Evolutionary conservation across 164 flowering plant species (phyloP), one percentile per base, ranked within the genome.

Genomic region (Chloranthus sessilifolius): DNA sequence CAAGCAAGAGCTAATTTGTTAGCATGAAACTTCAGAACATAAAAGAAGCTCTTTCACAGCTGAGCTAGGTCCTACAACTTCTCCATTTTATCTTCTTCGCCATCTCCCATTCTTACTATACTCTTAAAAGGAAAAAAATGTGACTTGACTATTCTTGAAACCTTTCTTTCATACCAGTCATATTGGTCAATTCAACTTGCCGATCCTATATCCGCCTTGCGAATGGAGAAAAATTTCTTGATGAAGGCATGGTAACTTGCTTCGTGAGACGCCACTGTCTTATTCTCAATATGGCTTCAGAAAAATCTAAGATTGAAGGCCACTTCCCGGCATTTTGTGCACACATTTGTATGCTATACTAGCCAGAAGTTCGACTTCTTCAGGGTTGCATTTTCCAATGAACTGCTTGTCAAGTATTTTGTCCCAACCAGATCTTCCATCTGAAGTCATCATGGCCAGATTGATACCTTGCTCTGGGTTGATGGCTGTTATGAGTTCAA

Each of bases 401-500:
- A 94, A 75, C 19, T 65, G 51, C 50, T 80, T 70, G 51, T 87
- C 99, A 16, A 94, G 72, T 55, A 94, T 94, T 63, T 89, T 97
- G 55, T 87, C 99, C 4, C 84, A 76, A 20, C 99, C 56, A 11
- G 25, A 39, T 31, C 42, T 58, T 3, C 62, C 96, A 62, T 89
- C 91, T 20, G 78, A 47, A 64, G 77, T 77, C 99, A 89, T 85
- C 15, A 65, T 63, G n/a, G 97, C 97, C 99, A 89, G 56, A 5
- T 25, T 5, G 31, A 25, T n/a, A 64, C 91, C 91, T 50, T 83
- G 88, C 31, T 94, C 95, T 3, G 99, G 97, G 48, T 87, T 95
- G 58, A 89, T 94, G 52, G 92, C 96, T 2, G 92, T 89, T 34
- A 94, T 87, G 55, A 94, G 89, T 62, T 94, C 97, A 54, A 82